phyloP scores from a whole-genome alignment of 768 basidiomycete genomes.

The Hemileccinum impolitum region DNA sequence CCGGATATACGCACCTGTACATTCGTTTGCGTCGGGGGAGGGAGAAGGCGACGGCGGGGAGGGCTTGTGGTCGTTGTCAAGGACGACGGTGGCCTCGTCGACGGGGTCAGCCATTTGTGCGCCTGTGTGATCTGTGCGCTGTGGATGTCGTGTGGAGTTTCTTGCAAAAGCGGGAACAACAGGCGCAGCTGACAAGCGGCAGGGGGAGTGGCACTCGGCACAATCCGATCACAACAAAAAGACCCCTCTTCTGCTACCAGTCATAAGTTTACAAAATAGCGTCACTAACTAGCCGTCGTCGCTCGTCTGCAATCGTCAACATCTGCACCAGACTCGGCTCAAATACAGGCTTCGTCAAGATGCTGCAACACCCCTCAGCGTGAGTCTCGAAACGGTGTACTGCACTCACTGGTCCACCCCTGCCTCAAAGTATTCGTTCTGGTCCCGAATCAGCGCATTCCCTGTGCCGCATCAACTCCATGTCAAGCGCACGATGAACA shows the following conservation, averaged over 20 bases:
- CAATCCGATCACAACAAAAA: conserved; percentile 32
- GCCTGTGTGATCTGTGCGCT: conserved; percentile 32
- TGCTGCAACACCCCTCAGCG: conserved; percentile 37
- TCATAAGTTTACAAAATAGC: not conserved
- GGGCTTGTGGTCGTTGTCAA: conserved; percentile 19
- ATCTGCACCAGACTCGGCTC: conserved; percentile 49
- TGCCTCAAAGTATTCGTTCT: conserved; percentile 71
- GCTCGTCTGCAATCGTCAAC: conserved; percentile 42
- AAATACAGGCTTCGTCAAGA: conserved; percentile 76
- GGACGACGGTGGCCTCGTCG: conserved; percentile 13
- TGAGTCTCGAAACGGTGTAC: not conserved
- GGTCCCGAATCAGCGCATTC: conserved; percentile 57
- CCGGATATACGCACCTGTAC: conserved; percentile 39
- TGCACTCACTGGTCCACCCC: conserved; percentile 67
- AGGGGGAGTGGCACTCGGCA: conserved; percentile 30
- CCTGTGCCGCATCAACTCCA: conserved; percentile 33
- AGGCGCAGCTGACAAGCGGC: conserved; percentile 32
- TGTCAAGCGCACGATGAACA: not conserved
- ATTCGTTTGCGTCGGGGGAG: conserved; percentile 42
- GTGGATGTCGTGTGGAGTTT: conserved; percentile 20
- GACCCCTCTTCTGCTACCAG: not conserved
- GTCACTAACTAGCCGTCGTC: conserved; percentile 22
- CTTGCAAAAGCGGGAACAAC: conserved; percentile 28
- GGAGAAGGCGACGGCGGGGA: conserved; percentile 35
- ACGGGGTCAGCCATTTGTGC: conserved; percentile 27